Base-by-base conservation (phyloP, 805 yeast genomes). In the Torulaspora microellipsoides region DNA sequence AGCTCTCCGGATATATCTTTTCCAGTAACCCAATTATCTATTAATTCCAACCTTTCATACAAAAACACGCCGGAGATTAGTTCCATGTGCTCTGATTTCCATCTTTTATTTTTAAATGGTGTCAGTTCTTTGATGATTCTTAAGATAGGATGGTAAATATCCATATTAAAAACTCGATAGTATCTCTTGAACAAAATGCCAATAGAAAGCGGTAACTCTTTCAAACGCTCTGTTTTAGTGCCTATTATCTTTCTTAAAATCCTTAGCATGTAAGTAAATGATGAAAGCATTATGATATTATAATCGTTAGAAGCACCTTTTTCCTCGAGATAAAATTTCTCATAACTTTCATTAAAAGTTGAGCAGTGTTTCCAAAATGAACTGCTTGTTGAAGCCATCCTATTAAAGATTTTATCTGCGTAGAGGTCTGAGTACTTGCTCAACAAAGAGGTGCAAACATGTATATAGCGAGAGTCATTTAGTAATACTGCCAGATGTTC, bases 1-100 rank as follows among this genome's bases (percentile, higher is more conserved):
- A 86, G 69, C 49, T 87, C 90, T 14, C 79, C 81, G 25, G 84
- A 83, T 17, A 85, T 69, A 60, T 88, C 95, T 46, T 78, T 75
- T 0, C 95, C 95, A 12, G 81, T 81, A 25, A 91, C 72, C 98
- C 98, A 91, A 48, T 81, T 83, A 59, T 91, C 99, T 47, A 80
- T 75, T 37, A 91, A 63, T 13, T 81, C 78, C 31, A 89, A 69
- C 53, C 80, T 77, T 54, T 86, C 77, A 58, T 88, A 81, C 23
- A 93, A 61, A 56, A 85, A 91, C 2, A 91, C 89, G 47, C 86
- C 81, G 0, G 96, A 87, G 4, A 91, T 85, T 36, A 93, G 70
- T 52, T 90, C 96, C 97, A 93, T 91, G 60, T 91, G 93, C 49
- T 81, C 78, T 11, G 89, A 77, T 54, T 89, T 81, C 99, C 99